Evolutionary conservation across 306 rosid species (phyloP), one percentile per base, ranked within the genome.

Genomic region (Carpinus fangiana): DNA sequence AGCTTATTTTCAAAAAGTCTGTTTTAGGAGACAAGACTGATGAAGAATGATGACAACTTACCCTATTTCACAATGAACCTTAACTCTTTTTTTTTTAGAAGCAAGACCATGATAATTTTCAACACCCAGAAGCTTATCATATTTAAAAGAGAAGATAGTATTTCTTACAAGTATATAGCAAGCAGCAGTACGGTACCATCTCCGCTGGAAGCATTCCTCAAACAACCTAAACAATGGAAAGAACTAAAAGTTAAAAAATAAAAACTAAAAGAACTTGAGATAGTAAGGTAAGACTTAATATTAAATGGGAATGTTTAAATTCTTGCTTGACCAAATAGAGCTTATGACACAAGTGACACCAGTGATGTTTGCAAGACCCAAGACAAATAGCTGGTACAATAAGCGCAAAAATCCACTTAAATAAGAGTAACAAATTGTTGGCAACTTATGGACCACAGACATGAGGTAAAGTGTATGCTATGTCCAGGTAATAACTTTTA

Each of bases 101-200:
- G 53, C 73, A 7, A 38, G 84, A 53, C 75, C 73, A 80, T 41
- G 59, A 69, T 43, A 21, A 38, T 55, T 82, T 45, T 26, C 62
- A 54, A 67, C 7, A 69, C 52, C 75, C 72, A 71, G 65, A 60
- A 56, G 53, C 78, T 72, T 26, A 64, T 14, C 28, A 60, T 36
- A 77, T 79, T 53, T 72, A 52, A 23, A 23, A 21, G 62, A 72
- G 51, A 57, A 84, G 71, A 4, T 46, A 57, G 52, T 78, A 71
- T 57, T 74, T 79, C 93, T 95, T 90, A 93, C 98, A 51, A 95
- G 98, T 87, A 95, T 95, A 85, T 91, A 95, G 80, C 99, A 93
- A 78, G 99, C 99, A 70, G 93, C 99, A 79, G 99, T 92, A 34
- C 98, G 91, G 76, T 90, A 95, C 98, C 99, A 95, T 89, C 99